Percentiles rank a stretch among this genome's conserved stretches.
phyloP scores from a whole-genome alignment of 2,329 filamentous ascomycete genomes.

The Dendryphion nanum region DNA sequence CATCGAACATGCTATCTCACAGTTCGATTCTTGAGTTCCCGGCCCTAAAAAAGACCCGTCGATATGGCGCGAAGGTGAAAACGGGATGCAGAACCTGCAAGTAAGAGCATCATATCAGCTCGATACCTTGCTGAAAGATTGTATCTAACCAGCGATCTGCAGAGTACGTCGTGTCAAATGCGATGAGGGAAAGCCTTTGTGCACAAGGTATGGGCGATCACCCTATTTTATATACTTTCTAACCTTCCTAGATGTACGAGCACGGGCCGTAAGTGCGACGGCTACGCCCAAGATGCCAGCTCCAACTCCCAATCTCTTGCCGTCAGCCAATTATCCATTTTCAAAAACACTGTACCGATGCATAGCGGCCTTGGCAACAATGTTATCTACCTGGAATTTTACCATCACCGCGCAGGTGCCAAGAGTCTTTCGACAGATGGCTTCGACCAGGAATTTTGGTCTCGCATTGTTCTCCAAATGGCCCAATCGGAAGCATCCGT shows the following conservation, averaged over 20 bases:
- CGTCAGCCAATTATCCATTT: constrained; percentile 2
- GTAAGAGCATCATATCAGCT: constrained; percentile 10
- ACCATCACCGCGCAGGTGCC: constrained; percentile 40
- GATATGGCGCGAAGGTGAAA: constrained; percentile 18
- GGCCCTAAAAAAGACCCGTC: constrained; percentile 6
- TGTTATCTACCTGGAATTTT: constrained; percentile 38
- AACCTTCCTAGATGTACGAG: constrained; percentile 22
- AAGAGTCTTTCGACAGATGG: constrained; percentile 33
- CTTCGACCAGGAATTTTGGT: constrained; percentile 43
- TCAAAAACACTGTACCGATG: constrained; percentile 7
- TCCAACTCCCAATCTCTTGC: constrained; percentile 4
- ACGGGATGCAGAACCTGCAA: constrained; percentile 28
- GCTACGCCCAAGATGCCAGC: constrained; percentile 13
- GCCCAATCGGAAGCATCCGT: constrained; percentile 43
- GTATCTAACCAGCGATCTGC: constrained; percentile 2
- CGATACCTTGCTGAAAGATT: not conserved
- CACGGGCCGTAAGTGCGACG: constrained; percentile 30
- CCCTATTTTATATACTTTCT: constrained; percentile 2
- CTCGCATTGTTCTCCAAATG: constrained; percentile 41
- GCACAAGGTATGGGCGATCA: constrained; percentile 13
- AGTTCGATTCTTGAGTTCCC: constrained; percentile 6
- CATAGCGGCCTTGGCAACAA: constrained; percentile 13
- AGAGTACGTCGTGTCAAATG: constrained; percentile 23
- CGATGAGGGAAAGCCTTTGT: constrained; percentile 19
- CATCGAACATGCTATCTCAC: not conserved